Evolutionary conservation across 2,329 filamentous ascomycete genomes (phyloP).

Genomic region (Dothideomycetes sp.): DNA sequence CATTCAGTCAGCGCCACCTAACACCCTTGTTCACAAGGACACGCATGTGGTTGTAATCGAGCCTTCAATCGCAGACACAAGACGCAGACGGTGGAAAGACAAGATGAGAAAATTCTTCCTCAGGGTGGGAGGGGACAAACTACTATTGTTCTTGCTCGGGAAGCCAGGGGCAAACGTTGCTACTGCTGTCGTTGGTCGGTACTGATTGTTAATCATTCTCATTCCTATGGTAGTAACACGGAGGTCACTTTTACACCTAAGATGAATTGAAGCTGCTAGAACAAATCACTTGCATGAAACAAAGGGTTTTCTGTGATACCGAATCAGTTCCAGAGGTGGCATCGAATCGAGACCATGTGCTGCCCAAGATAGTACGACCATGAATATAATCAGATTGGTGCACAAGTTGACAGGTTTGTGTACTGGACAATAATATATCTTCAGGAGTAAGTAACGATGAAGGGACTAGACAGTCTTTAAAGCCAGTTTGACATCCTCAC

Average conservation of each 20-base stretch:
- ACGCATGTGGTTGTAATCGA: conserved; percentile 9
- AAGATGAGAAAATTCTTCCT: conserved; percentile 6
- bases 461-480: conserved; percentile 9
- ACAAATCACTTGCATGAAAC: too few relatives aligned
- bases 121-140: conserved; percentile 1
- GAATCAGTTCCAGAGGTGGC: too few relatives aligned
- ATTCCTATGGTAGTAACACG: too few relatives aligned
- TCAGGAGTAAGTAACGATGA: too few relatives aligned
- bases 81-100: conserved; percentile 3
- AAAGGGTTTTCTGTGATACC: too few relatives aligned
- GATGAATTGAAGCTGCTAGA: too few relatives aligned
- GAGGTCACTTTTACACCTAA: too few relatives aligned
- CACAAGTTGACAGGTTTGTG: too few relatives aligned
- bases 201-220: conserved; percentile 6
- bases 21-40: background rate
- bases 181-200: conserved; percentile 11
- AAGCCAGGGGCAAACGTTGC: conserved; percentile 11
- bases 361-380: too few relatives aligned
- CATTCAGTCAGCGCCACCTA: background rate
- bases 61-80: background rate
- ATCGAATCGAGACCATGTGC: too few relatives aligned
- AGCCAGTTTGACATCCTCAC: conserved; percentile 35
- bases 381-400: too few relatives aligned
- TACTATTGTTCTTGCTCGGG: conserved; percentile 6
- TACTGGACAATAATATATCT: too few relatives aligned